Evolutionary conservation across 2,329 filamentous ascomycete genomes (phyloP).

Genomic region (Tolypocladium guangdongense): DNA sequence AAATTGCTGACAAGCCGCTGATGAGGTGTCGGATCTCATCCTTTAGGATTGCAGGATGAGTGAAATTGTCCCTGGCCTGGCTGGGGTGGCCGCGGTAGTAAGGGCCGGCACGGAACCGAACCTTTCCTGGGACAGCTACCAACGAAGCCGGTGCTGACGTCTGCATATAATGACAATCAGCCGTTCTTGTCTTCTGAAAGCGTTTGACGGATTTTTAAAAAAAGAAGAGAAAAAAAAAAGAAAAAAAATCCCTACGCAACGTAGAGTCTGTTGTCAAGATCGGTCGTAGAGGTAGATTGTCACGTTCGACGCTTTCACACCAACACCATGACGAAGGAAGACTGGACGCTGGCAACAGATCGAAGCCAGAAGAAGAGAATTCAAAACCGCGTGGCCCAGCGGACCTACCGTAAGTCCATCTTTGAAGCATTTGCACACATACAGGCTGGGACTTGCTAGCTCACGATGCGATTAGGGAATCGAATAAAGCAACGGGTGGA

Average conservation of each 20-base stretch:
- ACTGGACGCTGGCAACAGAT: slow-evolving; percentile 1
- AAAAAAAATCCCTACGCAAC: not conserved
- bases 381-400: slow-evolving; percentile 2
- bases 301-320: too few relatives aligned
- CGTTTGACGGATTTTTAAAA: not conserved
- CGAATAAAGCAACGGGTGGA: slow-evolving; percentile 4
- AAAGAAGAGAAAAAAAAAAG: too few relatives aligned
- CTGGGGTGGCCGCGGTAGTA: not conserved
- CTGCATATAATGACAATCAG: not conserved
- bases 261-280: not conserved
- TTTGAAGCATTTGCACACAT: not conserved
- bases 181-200: not conserved
- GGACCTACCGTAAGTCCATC: slow-evolving; percentile 2
- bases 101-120: too few relatives aligned
- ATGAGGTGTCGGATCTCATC: not conserved
- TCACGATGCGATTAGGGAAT: not conserved
- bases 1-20: not conserved
- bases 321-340: slow-evolving; percentile 1
- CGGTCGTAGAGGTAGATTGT: not conserved
- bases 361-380: slow-evolving; percentile 4
- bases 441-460: not conserved
- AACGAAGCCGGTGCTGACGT: not conserved
- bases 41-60: not conserved
- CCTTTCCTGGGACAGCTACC: not conserved
- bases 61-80: not conserved